Evolutionary conservation across 106 monocot genomes (phyloP), one percentile per base, ranked within the genome.

Genomic region (Dendrobium catenatum): DNA sequence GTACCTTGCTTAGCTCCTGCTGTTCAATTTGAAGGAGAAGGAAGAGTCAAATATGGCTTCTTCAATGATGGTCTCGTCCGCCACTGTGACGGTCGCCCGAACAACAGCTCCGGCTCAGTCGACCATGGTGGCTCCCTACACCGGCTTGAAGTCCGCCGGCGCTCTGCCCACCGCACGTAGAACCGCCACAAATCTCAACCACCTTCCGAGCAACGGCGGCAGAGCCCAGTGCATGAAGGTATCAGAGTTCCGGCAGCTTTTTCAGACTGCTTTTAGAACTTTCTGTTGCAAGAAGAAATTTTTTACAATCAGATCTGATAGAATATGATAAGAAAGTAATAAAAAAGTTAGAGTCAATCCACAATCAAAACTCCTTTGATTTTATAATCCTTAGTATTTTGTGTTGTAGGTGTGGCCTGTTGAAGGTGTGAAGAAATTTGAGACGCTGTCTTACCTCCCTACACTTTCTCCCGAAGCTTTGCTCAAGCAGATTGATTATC

Each of bases 361-460:
- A 67, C 20, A 24, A n/a, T 67, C 27, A n/a, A 46, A 2, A 46
- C 46, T 5, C 46, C 9, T 46, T 46, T 6, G 46, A 46, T 46
- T 46, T 46, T 4, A 9, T 0, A 46, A 46, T 46, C 8, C 46
- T 46, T 46, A 46, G 6, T 46, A 46, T 70, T 27, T 31, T 70
- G 5, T 26, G 27, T 55, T 56, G 37, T 27, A 89, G 91, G 91
- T 91, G 73, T 91, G 91, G 91, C 89, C 91, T 19, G 78, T 87
- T 54, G 91, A 87, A 66, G 89, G 87, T 2, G 6, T 59, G 33
- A 91, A 89, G 89, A 91, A 89, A 84, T 91, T 91, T 73, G 91
- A 91, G 87, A 91, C 91, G 9, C 89, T 91, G 55, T 91, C 91
- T 0, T 91, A 91, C 89, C 87, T 91, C 11, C 91, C 91, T 0